Percentiles rank a stretch among this genome's conserved stretches.
These are phyloP conservation scores for Mallotus nudiflorus DNA, from an alignment of 345 rosid genomes.

Conservation along the genomic window DNA sequence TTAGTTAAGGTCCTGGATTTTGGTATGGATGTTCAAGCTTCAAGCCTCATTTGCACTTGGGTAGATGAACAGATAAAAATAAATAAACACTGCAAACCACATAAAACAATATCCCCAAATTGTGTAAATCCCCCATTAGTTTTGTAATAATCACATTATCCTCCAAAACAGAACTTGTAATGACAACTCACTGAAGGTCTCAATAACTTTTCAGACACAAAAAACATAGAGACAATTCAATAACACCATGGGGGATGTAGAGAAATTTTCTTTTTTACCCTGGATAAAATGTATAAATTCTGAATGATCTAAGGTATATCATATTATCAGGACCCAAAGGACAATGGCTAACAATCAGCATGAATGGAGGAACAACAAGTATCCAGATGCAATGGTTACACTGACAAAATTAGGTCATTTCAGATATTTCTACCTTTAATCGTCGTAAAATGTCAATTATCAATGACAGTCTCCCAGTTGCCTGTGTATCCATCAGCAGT, in stretches of 20 bases:
- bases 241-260: background rate
- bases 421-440: constrained; percentile 59
- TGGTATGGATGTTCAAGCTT: too few relatives aligned
- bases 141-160: background rate
- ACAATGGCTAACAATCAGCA: background rate
- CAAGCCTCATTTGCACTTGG: background rate
- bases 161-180: background rate
- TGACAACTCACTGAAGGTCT: background rate
- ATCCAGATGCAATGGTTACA: background rate
- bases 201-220: background rate
- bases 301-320: background rate
- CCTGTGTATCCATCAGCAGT: constrained; percentile 72
- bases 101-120: background rate
- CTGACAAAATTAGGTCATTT: constrained; percentile 6
- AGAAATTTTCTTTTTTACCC: background rate
- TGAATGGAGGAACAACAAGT: background rate
- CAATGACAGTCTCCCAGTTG: constrained; percentile 79
- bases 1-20: too few relatives aligned
- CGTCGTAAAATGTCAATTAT: constrained; percentile 78
- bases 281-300: background rate
- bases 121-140: background rate
- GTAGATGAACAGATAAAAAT: background rate
- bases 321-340: background rate
- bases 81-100: background rate
- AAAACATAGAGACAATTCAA: background rate